phyloP scores from a whole-genome alignment of 257 asterid species.

The Schizonepeta tenuifolia region DNA sequence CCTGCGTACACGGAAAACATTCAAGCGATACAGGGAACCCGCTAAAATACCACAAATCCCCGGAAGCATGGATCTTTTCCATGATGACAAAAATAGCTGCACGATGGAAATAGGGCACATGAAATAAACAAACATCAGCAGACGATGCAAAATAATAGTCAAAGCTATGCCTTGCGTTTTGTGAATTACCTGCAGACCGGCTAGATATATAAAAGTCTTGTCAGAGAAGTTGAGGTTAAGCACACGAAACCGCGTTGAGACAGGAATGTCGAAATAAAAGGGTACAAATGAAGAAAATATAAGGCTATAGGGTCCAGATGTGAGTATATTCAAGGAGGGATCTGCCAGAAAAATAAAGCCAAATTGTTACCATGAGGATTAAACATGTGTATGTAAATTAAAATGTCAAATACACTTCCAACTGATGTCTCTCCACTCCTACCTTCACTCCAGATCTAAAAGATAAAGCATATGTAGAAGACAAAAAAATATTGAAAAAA shows the following conservation, averaged over 20 bases:
- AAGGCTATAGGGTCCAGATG: conserved; percentile 95
- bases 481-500: not conserved
- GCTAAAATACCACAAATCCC: conserved; percentile 97
- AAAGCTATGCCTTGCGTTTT: conserved; percentile 7
- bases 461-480: not conserved
- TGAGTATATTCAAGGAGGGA: conserved; percentile 69
- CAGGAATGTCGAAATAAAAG: conserved; percentile 91
- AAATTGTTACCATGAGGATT: conserved; percentile 31
- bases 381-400: not conserved
- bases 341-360: conserved; percentile 59
- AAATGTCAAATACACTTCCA: conserved; percentile 14
- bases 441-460: conserved; percentile 2
- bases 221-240: conserved; percentile 83
- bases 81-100: conserved; percentile 94
- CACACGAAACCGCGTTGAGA: conserved; percentile 85
- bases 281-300: conserved; percentile 91
- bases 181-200: conserved; percentile 91
- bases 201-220: conserved; percentile 92
- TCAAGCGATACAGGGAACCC: conserved; percentile 87
- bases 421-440: not conserved
- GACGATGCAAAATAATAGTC: conserved; percentile 4
- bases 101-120: conserved; percentile 31
- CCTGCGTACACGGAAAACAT: conserved; percentile 67
- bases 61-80: conserved; percentile 95
- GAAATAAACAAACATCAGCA: conserved; percentile 22